phyloP scores from a whole-genome alignment of 140 eudicot species.

The Anethum foeniculum region DNA sequence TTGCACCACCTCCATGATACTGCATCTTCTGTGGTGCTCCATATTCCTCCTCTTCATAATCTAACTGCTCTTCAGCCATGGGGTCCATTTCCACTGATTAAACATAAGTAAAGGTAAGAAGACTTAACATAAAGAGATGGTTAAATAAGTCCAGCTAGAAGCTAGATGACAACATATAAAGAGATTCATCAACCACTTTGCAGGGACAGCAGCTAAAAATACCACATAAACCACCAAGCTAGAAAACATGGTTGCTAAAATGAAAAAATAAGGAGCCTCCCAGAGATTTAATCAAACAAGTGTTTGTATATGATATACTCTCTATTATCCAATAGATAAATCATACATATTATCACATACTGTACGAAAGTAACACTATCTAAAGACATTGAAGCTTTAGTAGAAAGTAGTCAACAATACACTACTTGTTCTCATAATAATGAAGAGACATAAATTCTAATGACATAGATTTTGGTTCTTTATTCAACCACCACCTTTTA shows the following conservation, averaged over 20 bases:
- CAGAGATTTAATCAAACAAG: background rate
- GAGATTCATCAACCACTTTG: too few species aligned
- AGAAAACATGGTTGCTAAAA: background rate
- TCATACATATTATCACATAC: too few species aligned
- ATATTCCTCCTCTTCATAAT: constrained; percentile 78
- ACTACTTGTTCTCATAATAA: background rate
- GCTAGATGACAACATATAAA: background rate
- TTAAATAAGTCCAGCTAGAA: background rate
- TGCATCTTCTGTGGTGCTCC: constrained; percentile 74
- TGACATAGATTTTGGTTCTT: background rate
- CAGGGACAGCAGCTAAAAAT: background rate
- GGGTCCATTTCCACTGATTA: constrained; percentile 38
- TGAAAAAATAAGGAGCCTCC: background rate
- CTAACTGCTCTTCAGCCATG: constrained; percentile 67
- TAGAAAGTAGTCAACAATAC: background rate
- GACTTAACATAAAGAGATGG: constrained; percentile 16
- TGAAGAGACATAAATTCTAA: background rate
- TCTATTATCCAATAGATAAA: too few species aligned
- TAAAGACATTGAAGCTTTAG: background rate
- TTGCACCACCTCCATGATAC: constrained; percentile 78
- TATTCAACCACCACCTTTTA: background rate
- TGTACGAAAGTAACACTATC: background rate
- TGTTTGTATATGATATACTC: background rate
- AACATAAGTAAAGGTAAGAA: constrained; percentile 9
- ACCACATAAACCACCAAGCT: background rate